Conservation (phyloP, 306 rosid genomes). For the Vachellia collinsii region DNA sequence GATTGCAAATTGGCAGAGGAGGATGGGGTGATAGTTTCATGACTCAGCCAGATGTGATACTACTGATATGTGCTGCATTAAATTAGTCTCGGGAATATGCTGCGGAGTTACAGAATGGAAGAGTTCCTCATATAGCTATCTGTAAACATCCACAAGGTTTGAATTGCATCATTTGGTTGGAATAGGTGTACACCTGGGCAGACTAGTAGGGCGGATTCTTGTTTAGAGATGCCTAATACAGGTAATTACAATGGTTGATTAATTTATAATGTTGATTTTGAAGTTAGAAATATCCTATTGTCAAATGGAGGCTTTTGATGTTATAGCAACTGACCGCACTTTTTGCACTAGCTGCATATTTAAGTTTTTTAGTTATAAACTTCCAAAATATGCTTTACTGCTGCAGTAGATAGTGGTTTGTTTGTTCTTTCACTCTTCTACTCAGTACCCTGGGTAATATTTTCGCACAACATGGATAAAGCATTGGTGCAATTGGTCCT, state of each 20-base stretch:
- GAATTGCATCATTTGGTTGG: slow-evolving; percentile 17
- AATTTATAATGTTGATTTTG: slow-evolving; percentile 43
- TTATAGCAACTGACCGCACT: slow-evolving; percentile 61
- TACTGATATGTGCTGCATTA: slow-evolving; percentile 36
- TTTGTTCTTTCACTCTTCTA: not conserved
- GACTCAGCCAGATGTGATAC: slow-evolving; percentile 2
- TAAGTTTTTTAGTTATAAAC: not conserved
- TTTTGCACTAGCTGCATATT: not conserved
- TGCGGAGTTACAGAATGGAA: not conserved
- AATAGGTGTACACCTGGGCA: slow-evolving; percentile 42
- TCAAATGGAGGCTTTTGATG: slow-evolving; percentile 2
- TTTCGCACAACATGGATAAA: not conserved
- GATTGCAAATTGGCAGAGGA: slow-evolving; percentile 29
- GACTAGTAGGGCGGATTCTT: slow-evolving; percentile 32
- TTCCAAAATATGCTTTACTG: not conserved
- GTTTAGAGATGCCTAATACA: slow-evolving; percentile 37
- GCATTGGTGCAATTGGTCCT: not conserved
- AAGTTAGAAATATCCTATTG: slow-evolving; percentile 37
- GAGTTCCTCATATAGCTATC: slow-evolving; percentile 38
- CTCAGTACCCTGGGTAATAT: not conserved
- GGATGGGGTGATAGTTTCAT: slow-evolving; percentile 9
- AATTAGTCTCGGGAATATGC: not conserved
- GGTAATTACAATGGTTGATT: slow-evolving; percentile 43
- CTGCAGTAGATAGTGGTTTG: not conserved
- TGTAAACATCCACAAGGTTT: slow-evolving; percentile 43